These are phyloP conservation scores for Golovinomyces cichoracearum DNA, from an alignment of 2,329 filamentous ascomycete genomes.

Conservation along the genomic window DNA sequence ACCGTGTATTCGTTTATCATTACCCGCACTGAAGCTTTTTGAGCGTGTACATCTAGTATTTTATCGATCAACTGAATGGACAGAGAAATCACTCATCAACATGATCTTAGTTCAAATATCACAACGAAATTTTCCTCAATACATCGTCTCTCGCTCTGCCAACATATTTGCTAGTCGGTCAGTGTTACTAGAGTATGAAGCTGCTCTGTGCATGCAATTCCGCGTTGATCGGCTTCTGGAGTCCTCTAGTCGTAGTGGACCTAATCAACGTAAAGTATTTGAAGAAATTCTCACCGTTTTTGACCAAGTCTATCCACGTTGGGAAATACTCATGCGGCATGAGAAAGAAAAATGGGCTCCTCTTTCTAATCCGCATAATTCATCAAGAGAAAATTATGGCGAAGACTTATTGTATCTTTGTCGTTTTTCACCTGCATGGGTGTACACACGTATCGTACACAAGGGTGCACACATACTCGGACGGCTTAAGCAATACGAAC, in stretches of 20 bases:
- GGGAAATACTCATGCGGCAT: constrained; percentile 44
- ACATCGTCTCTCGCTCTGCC: constrained; percentile 67
- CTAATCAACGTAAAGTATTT: constrained; percentile 29
- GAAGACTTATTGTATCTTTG: constrained; percentile 63
- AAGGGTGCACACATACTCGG: constrained; percentile 60
- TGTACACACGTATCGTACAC: constrained; percentile 79
- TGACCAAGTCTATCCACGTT: constrained; percentile 52
- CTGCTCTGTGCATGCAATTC: constrained; percentile 56
- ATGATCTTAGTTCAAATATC: constrained; percentile 86
- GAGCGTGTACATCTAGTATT: constrained; percentile 89
- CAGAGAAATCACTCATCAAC: constrained; percentile 81
- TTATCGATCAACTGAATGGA: constrained; percentile 90
- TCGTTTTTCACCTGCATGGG: constrained; percentile 71
- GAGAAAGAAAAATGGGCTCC: constrained; percentile 51
- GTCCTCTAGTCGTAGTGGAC: constrained; percentile 41
- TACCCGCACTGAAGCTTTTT: constrained; percentile 51
- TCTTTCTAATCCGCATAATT: constrained; percentile 34
- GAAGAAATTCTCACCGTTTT: constrained; percentile 43
- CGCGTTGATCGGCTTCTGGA: constrained; percentile 62
- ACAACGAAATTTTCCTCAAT: constrained; percentile 62
- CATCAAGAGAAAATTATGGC: constrained; percentile 18
- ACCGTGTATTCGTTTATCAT: constrained; percentile 57
- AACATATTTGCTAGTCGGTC: constrained; percentile 64
- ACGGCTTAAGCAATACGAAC: constrained; percentile 52
- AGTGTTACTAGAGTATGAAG: constrained; percentile 67